phyloP scores from a whole-genome alignment of 2,329 filamentous ascomycete species.

The Hymenoscyphus fructigenus region DNA sequence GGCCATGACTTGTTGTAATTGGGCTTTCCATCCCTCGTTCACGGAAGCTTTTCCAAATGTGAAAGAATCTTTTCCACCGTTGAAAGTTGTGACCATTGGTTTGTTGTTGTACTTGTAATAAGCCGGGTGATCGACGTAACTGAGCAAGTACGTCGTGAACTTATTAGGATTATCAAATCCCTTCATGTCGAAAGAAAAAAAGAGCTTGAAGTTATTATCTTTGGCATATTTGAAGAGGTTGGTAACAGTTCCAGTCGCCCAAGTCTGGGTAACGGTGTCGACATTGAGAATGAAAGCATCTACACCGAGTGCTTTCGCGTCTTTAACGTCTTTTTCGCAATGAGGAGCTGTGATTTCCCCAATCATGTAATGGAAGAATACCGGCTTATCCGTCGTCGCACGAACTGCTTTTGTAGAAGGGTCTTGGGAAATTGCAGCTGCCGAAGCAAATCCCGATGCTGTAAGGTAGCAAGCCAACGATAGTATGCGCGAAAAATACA shows the following conservation, averaged over 20 bases:
- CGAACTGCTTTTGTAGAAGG: background rate
- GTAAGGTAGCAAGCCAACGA: constrained; percentile 5
- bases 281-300: constrained; percentile 38
- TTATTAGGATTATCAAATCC: constrained; percentile 28
- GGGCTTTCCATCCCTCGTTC: constrained; percentile 29
- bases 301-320: constrained; percentile 33
- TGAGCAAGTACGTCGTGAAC: constrained; percentile 32
- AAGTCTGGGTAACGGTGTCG: constrained; percentile 15
- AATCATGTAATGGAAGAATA: constrained; percentile 8
- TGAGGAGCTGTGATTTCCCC: background rate
- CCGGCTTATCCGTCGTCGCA: constrained; percentile 1
- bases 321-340: constrained; percentile 21
- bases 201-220: constrained; percentile 36
- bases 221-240: constrained; percentile 37
- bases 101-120: constrained; percentile 35
- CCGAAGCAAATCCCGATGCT: background rate
- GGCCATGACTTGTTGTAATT: constrained; percentile 30
- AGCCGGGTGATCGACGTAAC: constrained; percentile 27
- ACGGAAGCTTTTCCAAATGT: constrained; percentile 29
- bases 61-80: constrained; percentile 21
- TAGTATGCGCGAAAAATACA: background rate
- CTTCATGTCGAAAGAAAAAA: constrained; percentile 41
- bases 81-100: constrained; percentile 34
- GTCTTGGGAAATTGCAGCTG: background rate
- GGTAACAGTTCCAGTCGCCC: constrained; percentile 33